Evolutionary conservation across 164 flowering plant species (phyloP).

Genomic region (Santalum album): DNA sequence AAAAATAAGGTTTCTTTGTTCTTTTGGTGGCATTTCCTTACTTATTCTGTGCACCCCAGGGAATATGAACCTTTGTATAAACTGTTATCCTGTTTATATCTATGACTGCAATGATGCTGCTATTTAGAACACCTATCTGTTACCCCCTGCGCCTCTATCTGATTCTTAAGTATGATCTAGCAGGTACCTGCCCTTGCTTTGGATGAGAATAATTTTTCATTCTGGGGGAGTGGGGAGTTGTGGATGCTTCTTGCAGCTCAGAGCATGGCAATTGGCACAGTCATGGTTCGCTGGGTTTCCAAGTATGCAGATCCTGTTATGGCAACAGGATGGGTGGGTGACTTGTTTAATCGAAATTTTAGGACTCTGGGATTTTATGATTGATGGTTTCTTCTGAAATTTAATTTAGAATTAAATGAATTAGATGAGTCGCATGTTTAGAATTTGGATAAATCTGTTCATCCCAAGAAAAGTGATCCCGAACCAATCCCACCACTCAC

Average conservation of each 20-base stretch:
- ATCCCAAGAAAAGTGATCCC: no score
- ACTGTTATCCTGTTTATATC: not conserved
- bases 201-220: conserved; percentile 44
- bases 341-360: no score
- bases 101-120: not conserved
- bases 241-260: conserved; percentile 99
- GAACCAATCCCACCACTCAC: no score
- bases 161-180: not conserved
- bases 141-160: not conserved
- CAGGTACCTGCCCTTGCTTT: conserved; percentile 62
- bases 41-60: no score
- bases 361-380: no score
- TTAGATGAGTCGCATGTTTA: no score
- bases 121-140: not conserved
- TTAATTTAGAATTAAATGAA: no score
- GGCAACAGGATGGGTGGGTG: conserved; percentile 99
- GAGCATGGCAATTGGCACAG: conserved; percentile 97
- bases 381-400: no score
- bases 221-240: conserved; percentile 98
- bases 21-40: no score
- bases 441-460: no score
- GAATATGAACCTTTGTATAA: no score
- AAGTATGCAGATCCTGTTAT: conserved; percentile 89
- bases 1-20: no score
- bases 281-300: conserved; percentile 98